Percentiles rank a stretch among this genome's conserved stretches.
phyloP scores from a whole-genome alignment of 805 yeast species.

The Candida sphagnicola region DNA sequence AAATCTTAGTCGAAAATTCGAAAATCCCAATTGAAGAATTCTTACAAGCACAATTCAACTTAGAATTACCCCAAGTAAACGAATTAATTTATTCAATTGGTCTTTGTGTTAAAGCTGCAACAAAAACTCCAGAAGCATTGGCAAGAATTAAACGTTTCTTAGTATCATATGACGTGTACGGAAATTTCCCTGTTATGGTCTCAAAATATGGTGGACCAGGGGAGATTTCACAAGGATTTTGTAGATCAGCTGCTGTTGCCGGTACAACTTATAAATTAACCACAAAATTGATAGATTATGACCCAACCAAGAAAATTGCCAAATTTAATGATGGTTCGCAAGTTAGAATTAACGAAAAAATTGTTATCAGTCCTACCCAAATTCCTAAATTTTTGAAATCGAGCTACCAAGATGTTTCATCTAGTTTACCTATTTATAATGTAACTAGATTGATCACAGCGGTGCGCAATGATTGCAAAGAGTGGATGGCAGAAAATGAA shows the following conservation, averaged over 20 bases:
- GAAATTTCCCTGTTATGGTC: constrained; percentile 87
- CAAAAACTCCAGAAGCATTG: constrained; percentile 70
- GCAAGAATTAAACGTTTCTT: constrained; percentile 80
- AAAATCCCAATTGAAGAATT: constrained; percentile 57
- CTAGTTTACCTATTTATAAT: constrained; percentile 42
- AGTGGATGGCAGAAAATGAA: constrained; percentile 89
- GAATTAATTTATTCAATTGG: constrained; percentile 89
- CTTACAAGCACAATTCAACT: constrained; percentile 59
- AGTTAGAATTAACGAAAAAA: constrained; percentile 73
- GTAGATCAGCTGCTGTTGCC: constrained; percentile 96
- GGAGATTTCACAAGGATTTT: constrained; percentile 93
- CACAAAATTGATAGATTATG: constrained; percentile 61
- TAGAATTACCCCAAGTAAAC: constrained; percentile 69
- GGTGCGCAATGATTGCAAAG: constrained; percentile 81
- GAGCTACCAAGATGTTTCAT: constrained; percentile 42
- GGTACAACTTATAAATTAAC: constrained; percentile 90
- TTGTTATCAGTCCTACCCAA: constrained; percentile 72
- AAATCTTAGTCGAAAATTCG: constrained; percentile 53
- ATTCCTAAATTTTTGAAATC: constrained; percentile 38
- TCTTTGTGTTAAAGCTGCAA: constrained; percentile 56
- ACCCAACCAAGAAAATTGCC: constrained; percentile 65
- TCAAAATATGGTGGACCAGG: constrained; percentile 96
- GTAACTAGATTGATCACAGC: constrained; percentile 75
- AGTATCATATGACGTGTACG: constrained; percentile 84
- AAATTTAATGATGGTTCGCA: constrained; percentile 69